Evolutionary conservation across 2,329 filamentous ascomycete genomes (phyloP).

Genomic region (Triangularia verruculosa): DNA sequence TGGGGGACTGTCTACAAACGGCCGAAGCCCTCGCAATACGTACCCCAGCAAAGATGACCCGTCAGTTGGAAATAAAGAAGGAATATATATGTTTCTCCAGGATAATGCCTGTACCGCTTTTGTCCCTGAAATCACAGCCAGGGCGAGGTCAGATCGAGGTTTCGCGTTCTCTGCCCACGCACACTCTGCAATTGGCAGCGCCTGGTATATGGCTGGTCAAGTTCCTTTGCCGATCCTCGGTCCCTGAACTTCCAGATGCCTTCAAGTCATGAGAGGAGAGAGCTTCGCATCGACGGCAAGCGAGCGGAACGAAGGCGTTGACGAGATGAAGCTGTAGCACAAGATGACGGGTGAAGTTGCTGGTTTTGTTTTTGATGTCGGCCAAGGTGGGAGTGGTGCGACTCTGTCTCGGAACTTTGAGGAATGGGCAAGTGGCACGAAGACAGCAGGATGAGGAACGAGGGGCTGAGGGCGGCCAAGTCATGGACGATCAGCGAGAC

Average conservation of each 20-base stretch:
- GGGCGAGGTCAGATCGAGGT: background rate
- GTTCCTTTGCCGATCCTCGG: background rate
- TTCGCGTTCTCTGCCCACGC: background rate
- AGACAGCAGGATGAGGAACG: background rate
- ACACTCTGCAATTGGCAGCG: background rate
- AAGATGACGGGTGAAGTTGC: background rate
- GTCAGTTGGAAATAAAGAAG: constrained; percentile 1
- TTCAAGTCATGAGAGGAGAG: constrained; percentile 9
- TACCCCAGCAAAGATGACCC: background rate
- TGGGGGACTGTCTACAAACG: background rate
- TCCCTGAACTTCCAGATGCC: background rate
- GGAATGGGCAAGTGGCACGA: constrained; percentile 4
- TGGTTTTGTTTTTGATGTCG: background rate
- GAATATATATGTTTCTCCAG: background rate
- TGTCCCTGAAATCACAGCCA: background rate
- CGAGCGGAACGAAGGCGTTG: background rate
- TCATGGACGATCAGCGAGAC: background rate
- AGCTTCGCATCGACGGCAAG: background rate
- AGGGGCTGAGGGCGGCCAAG: background rate
- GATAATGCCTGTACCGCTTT: background rate
- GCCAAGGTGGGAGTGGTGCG: background rate
- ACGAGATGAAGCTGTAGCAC: background rate
- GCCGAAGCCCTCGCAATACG: background rate
- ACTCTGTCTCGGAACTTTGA: constrained; percentile 8
- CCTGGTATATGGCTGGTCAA: background rate